phyloP scores from a whole-genome alignment of 2,329 filamentous ascomycete genomes.

The Oidium heveae region DNA sequence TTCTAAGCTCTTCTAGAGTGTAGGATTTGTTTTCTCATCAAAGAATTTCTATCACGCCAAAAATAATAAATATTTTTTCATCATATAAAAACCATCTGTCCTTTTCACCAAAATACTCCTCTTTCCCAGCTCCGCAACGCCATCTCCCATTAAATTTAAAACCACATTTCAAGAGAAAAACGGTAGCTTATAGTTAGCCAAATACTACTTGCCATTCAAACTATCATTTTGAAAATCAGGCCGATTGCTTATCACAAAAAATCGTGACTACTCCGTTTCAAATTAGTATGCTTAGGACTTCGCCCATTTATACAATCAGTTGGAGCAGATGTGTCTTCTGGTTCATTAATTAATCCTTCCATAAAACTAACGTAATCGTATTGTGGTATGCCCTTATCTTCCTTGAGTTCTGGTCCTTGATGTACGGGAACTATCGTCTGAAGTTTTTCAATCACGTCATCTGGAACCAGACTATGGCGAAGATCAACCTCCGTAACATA shows the following conservation, averaged over 20 bases:
- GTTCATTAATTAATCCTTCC: conserved; percentile 45
- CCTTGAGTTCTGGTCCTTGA: conserved; percentile 59
- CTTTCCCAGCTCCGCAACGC: too few relatives aligned
- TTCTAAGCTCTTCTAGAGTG: too few relatives aligned
- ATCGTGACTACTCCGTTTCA: not conserved
- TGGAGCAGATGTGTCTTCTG: conserved; percentile 5
- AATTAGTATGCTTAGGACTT: conserved; percentile 3
- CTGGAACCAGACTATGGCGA: conserved; percentile 78
- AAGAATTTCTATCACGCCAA: too few relatives aligned
- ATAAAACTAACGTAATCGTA: conserved; percentile 96
- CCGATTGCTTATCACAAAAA: not conserved
- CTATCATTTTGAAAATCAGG: too few relatives aligned
- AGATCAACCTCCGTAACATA: conserved; percentile 97
- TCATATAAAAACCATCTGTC: too few relatives aligned
- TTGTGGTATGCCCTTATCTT: conserved; percentile 63
- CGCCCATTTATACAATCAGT: conserved; percentile 10
- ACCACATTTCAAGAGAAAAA: too few relatives aligned
- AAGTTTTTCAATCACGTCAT: conserved; percentile 88
- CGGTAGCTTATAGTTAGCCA: too few relatives aligned
- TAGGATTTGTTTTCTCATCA: too few relatives aligned
- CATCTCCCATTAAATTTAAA: too few relatives aligned
- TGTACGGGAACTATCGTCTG: conserved; percentile 68
- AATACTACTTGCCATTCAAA: too few relatives aligned
- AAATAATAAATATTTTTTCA: too few relatives aligned
- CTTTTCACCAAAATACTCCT: too few relatives aligned